These are phyloP conservation scores for Apiotrichum laibachii DNA, from an alignment of 1,284 basidiomycete genomes.

Conservation along the genomic window DNA sequence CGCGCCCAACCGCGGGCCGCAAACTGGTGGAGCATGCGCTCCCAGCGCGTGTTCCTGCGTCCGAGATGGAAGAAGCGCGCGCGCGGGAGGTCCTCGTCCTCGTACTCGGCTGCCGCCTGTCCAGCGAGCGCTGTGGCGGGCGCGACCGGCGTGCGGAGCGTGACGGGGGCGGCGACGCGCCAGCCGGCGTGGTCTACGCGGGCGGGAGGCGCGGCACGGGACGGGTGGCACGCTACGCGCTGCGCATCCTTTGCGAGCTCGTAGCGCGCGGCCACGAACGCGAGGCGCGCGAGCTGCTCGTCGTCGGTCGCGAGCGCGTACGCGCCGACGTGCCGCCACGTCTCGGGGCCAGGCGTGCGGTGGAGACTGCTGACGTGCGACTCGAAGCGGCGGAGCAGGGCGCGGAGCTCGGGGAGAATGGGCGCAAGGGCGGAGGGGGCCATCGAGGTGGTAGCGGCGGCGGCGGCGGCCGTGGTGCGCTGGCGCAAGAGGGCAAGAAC, in stretches of 20 bases:
- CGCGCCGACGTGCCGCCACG: slow-evolving; percentile 25
- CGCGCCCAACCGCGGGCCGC: slow-evolving; percentile 10
- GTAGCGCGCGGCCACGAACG: not conserved
- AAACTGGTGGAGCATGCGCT: slow-evolving; percentile 3
- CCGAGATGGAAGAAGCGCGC: slow-evolving; percentile 9
- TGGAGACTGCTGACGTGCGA: slow-evolving; percentile 3
- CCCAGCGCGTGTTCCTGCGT: slow-evolving; percentile 8
- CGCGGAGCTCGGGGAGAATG: not conserved
- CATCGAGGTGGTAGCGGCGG: too few species aligned
- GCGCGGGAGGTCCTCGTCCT: not conserved
- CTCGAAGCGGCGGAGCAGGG: not conserved
- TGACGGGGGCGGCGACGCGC: too few species aligned
- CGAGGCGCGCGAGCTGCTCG: slow-evolving; percentile 2
- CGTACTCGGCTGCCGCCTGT: not conserved
- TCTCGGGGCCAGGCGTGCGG: slow-evolving; percentile 27
- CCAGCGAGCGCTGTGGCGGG: too few species aligned
- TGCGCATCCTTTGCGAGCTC: slow-evolving; percentile 5
- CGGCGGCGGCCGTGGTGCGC: not conserved
- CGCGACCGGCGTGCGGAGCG: too few species aligned
- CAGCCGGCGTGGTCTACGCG: not conserved
- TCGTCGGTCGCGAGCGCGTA: slow-evolving; percentile 16
- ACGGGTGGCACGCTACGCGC: not conserved
- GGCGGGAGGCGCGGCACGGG: too few species aligned
- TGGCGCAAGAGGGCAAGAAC: slow-evolving; percentile 15
- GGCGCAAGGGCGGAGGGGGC: not conserved